These are phyloP conservation scores for Magnolia officinalis DNA, from an alignment of 164 flowering plant genomes.

Conservation along the genomic window DNA sequence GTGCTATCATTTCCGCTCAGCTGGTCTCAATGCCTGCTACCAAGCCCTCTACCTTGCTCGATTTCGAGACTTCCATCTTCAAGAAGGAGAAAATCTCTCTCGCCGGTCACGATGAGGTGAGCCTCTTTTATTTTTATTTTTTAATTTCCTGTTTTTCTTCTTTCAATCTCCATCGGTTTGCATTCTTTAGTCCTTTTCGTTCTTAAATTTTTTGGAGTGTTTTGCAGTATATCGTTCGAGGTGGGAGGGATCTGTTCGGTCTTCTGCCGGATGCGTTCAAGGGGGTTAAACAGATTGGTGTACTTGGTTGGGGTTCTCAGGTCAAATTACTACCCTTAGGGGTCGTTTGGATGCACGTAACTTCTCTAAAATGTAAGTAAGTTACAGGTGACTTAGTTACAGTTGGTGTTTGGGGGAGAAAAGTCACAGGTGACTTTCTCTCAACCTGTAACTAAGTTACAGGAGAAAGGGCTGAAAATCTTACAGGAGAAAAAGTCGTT, in stretches of 20 bases:
- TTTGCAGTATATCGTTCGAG: slow-evolving; percentile 79
- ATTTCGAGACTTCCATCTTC: slow-evolving; percentile 68
- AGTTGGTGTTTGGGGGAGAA: too few species aligned
- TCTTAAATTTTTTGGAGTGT: background rate
- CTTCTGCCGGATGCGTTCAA: slow-evolving; percentile 79
- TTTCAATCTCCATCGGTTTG: background rate
- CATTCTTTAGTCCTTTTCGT: background rate
- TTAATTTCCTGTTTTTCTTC: background rate
- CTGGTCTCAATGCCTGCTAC: slow-evolving; percentile 37
- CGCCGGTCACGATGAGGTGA: slow-evolving; percentile 31
- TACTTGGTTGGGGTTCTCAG: slow-evolving; percentile 99
- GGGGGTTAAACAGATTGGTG: slow-evolving; percentile 93
- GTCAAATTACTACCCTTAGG: slow-evolving; percentile 14
- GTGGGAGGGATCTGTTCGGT: slow-evolving; percentile 83
- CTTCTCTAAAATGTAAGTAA: too few species aligned
- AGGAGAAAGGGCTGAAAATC: too few species aligned
- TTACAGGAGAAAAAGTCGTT: too few species aligned
- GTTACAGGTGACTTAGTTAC: too few species aligned
- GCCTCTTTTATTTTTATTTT: background rate
- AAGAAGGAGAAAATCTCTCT: slow-evolving; percentile 54
- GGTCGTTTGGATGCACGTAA: too few species aligned
- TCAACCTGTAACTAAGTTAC: too few species aligned
- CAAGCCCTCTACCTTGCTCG: slow-evolving; percentile 33
- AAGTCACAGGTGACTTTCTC: too few species aligned
- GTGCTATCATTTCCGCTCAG: slow-evolving; percentile 1